phyloP scores from a whole-genome alignment of 345 rosid genomes.

The Arabis hirsuta region DNA sequence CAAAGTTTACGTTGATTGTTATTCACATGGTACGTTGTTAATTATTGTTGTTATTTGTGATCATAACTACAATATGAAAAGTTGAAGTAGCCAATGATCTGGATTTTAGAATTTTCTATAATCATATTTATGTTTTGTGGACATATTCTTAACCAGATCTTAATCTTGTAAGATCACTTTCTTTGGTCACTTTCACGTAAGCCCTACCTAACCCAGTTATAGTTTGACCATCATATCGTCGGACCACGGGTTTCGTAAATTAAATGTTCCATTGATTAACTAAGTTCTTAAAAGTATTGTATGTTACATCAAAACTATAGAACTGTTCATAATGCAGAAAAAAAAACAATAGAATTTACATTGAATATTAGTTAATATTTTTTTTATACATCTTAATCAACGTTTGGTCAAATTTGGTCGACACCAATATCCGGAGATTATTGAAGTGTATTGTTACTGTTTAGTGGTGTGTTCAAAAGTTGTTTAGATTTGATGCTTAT shows the following conservation, averaged over 20 bases:
- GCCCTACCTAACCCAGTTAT: constrained; percentile 7
- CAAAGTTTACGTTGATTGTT: not conserved
- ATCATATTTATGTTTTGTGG: constrained; percentile 1
- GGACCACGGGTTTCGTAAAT: constrained; percentile 6
- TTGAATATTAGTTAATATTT: not conserved
- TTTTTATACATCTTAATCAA: constrained; percentile 13
- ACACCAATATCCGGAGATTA: constrained; percentile 9
- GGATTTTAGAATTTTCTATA: not conserved
- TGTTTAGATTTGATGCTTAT: constrained; percentile 27
- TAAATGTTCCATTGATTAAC: not conserved
- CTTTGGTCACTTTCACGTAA: constrained; percentile 29
- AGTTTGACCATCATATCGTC: not conserved
- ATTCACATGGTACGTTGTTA: not conserved
- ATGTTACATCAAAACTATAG: not conserved
- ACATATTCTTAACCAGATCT: not conserved
- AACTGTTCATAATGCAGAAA: not conserved
- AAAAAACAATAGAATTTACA: not conserved
- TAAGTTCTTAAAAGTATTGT: not conserved
- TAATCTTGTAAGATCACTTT: constrained; percentile 4
- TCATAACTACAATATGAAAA: not conserved
- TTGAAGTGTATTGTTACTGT: constrained; percentile 13
- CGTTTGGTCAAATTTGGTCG: constrained; percentile 32
- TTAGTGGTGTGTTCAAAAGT: constrained; percentile 21
- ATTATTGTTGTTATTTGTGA: too few species aligned
- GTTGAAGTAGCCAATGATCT: not conserved